These are phyloP conservation scores for Hygrophorus pudorinus DNA, from an alignment of 768 basidiomycete species.

Conservation along the genomic window DNA sequence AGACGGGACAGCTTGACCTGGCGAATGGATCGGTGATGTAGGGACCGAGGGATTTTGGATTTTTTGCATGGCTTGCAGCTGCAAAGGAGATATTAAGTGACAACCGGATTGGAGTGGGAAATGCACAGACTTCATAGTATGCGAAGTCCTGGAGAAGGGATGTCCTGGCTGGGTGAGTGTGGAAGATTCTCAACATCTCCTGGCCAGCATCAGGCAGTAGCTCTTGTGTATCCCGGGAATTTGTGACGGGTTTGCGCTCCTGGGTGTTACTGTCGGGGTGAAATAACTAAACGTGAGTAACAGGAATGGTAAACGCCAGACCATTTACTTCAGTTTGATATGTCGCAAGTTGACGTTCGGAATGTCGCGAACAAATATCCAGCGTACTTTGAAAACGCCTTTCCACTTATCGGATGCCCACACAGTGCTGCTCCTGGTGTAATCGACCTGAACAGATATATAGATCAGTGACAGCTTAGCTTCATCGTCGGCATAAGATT, in stretches of 20 bases:
- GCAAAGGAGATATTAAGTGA: constrained; percentile 1
- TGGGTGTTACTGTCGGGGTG: constrained; percentile 69
- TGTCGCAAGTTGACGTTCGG: constrained; percentile 84
- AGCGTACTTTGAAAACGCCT: constrained; percentile 95
- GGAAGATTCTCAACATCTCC: constrained; percentile 94
- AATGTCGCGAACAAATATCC: constrained; percentile 96
- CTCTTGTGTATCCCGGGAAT: constrained; percentile 96
- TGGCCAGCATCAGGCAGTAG: constrained; percentile 91
- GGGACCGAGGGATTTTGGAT: constrained; percentile 29
- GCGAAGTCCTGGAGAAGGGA: constrained; percentile 90
- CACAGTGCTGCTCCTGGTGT: constrained; percentile 88
- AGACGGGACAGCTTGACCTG: constrained; percentile 15
- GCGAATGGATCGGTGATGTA: constrained; percentile 28
- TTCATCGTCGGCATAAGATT: constrained; percentile 13
- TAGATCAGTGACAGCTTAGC: constrained; percentile 2
- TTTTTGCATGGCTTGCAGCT: constrained; percentile 87
- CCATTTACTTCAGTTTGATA: constrained; percentile 70
- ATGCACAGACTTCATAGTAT: constrained; percentile 66
- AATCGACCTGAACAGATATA: constrained; percentile 55
- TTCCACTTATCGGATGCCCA: constrained; percentile 99
- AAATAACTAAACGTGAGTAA: constrained; percentile 10
- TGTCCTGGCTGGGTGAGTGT: constrained; percentile 86
- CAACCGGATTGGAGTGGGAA: background rate
- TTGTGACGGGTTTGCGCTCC: constrained; percentile 97
- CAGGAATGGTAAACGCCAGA: background rate